phyloP scores from a whole-genome alignment of 208 protist genomes.

The Trypanosoma mega region DNA sequence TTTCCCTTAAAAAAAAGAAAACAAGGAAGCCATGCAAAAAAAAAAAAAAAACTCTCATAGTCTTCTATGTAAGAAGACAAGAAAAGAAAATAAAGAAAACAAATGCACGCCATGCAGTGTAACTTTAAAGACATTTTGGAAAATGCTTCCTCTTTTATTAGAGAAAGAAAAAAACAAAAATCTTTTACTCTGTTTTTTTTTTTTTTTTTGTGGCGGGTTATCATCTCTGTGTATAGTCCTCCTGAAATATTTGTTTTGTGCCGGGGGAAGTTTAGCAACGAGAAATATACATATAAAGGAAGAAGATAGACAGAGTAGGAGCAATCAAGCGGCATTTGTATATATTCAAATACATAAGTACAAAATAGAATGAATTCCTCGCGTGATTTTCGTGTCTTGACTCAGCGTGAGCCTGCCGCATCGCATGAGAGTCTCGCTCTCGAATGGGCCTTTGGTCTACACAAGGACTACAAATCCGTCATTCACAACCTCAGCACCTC shows the following conservation, averaged over 20 bases:
- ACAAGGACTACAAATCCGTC: slow-evolving; percentile 82
- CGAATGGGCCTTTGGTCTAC: slow-evolving; percentile 91
- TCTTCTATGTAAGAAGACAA: too few species aligned
- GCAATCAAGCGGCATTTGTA: too few species aligned
- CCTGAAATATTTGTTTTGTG: too few species aligned
- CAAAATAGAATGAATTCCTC: slow-evolving; percentile 13
- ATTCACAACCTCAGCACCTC: slow-evolving; percentile 88
- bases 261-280: too few species aligned
- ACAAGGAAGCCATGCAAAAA: neutral
- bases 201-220: neutral
- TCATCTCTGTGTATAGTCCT: too few species aligned
- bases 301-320: too few species aligned
- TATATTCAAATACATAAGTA: slow-evolving; percentile 8
- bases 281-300: too few species aligned
- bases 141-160: neutral
- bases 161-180: neutral
- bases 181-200: slow-evolving; percentile 4
- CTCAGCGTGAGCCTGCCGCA: slow-evolving; percentile 18
- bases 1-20: neutral
- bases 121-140: neutral
- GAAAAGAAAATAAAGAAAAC: too few species aligned
- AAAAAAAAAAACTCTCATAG: too few species aligned
- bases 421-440: slow-evolving; percentile 68
- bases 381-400: slow-evolving; percentile 13
- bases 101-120: too few species aligned